Base-by-base conservation (phyloP, 352 stramenopile species). In the Globisporangium canariense region DNA sequence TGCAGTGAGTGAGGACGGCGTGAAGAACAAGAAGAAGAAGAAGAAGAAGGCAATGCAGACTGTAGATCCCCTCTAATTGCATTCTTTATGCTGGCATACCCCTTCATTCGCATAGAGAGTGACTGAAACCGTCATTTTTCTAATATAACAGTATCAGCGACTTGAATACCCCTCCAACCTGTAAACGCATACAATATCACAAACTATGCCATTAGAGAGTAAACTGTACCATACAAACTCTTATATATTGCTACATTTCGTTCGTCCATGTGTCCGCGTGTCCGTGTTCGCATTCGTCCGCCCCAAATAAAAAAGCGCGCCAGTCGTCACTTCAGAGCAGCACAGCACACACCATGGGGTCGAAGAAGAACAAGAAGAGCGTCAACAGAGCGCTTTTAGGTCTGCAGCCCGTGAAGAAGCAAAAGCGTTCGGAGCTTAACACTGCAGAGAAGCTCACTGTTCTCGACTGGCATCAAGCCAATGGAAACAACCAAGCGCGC, bases 1-100 rank as follows among this genome's bases (percentile, higher is more conserved):
- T 25, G 22, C 22, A 0, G 22, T 25, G 22, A 25, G 22, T 1
- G 22, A 1, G 22, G 22, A 1, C 22, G 22, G 22, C 0, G 22
- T 25, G 22, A 25, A 25, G 22, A 25, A 25, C n/a, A n/a, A n/a
- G n/a, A n/a, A n/a, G n/a, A n/a, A n/a, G 34, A 59, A n/a, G n/a
- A n/a, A n/a, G n/a, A n/a, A n/a, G n/a, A n/a, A n/a, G n/a, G n/a
- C n/a, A n/a, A n/a, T n/a, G n/a, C n/a, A n/a, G n/a, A n/a, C n/a
- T n/a, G 45, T 51, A 51, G 45, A 51, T 30, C 45, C 45, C n/a
- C 18, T 51, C 45, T 51, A 13, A 5, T 51, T 51, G 45, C 45
- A 28, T 51, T 51, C 16, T 9, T n/a, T 30, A 1, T 51, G 16
- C 2, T 9, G 0, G n/a, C 45, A 51, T 51, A 28, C 45, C 45